These are phyloP conservation scores for Mortierella sp. DNA, from an alignment of 371 early-diverging fungal species.

Conservation along the genomic window DNA sequence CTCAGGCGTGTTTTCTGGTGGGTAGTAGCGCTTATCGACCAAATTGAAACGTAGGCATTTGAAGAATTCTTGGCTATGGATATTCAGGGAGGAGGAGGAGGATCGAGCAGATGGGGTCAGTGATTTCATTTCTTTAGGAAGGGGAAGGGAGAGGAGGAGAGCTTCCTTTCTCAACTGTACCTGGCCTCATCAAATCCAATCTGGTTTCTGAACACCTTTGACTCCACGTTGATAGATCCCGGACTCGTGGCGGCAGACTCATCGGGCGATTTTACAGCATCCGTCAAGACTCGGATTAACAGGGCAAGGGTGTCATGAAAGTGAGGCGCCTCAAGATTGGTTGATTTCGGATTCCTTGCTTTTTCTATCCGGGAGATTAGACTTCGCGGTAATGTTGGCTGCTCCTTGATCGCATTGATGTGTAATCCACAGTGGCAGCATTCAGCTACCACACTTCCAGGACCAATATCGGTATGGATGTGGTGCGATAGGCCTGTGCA, in stretches of 20 bases:
- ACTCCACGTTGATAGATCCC: constrained; percentile 11
- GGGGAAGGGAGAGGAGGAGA: neutral
- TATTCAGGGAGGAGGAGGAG: no score
- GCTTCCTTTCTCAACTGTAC: constrained; percentile 7
- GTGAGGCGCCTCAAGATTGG: constrained; percentile 2
- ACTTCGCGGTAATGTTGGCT: constrained; percentile 23
- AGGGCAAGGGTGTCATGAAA: constrained; percentile 21
- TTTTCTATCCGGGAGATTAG: constrained; percentile 20
- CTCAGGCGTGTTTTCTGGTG: constrained; percentile 45
- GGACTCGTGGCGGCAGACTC: neutral
- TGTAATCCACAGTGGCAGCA: constrained; percentile 41
- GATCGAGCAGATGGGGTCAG: neutral
- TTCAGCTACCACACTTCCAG: constrained; percentile 5
- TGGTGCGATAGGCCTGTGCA: constrained; percentile 31
- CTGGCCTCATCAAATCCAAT: constrained; percentile 21
- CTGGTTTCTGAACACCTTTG: constrained; percentile 9
- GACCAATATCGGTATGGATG: constrained; percentile 16
- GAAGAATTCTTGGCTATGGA: constrained; percentile 55
- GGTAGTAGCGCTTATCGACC: constrained; percentile 45
- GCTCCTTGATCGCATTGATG: constrained; percentile 13
- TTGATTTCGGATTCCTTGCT: constrained; percentile 10
- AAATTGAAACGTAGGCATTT: constrained; percentile 52
- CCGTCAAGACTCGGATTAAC: constrained; percentile 24
- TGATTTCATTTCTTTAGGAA: neutral
- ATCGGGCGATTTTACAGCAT: constrained; percentile 9